Conservation (phyloP, 176 grass and related monocot species). For the Panicum miliaceum region DNA sequence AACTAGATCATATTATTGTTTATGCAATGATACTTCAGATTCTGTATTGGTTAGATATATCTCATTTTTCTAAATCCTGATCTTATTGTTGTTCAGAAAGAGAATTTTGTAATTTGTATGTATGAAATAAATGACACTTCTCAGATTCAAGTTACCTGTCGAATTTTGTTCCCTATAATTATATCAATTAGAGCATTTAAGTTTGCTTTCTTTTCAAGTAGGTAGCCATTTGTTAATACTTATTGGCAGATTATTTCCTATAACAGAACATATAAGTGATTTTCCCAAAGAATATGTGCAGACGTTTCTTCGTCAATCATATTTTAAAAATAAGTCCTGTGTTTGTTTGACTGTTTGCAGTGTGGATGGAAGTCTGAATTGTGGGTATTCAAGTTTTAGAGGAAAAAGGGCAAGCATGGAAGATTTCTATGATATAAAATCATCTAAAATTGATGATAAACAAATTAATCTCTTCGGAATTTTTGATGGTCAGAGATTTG, state of each 20-base stretch:
- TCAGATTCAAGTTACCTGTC: not conserved
- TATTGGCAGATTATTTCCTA: not conserved
- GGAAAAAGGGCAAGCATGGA: conserved; percentile 99
- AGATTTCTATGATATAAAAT: conserved; percentile 97
- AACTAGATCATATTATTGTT: not conserved
- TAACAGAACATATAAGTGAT: not conserved
- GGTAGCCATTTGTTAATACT: conserved; percentile 1
- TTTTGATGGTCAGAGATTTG: conserved; percentile 78
- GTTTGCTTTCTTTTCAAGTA: not conserved
- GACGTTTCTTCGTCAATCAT: not conserved
- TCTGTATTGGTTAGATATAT: not conserved
- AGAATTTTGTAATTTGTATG: not conserved
- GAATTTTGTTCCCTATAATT: not conserved
- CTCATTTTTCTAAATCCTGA: not conserved
- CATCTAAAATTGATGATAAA: conserved; percentile 76
- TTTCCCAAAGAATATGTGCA: no score
- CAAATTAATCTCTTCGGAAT: conserved; percentile 92
- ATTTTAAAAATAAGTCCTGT: conserved; percentile 41
- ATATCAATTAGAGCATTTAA: not conserved
- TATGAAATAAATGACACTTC: not conserved
- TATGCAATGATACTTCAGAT: not conserved
- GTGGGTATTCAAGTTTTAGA: conserved; percentile 98
- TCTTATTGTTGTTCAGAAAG: not conserved
- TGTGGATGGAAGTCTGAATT: conserved; percentile 81
- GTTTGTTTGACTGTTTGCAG: conserved; percentile 61